Base-by-base conservation (phyloP, 2,329 filamentous ascomycete species). In the Fusarium odoratissimum region DNA sequence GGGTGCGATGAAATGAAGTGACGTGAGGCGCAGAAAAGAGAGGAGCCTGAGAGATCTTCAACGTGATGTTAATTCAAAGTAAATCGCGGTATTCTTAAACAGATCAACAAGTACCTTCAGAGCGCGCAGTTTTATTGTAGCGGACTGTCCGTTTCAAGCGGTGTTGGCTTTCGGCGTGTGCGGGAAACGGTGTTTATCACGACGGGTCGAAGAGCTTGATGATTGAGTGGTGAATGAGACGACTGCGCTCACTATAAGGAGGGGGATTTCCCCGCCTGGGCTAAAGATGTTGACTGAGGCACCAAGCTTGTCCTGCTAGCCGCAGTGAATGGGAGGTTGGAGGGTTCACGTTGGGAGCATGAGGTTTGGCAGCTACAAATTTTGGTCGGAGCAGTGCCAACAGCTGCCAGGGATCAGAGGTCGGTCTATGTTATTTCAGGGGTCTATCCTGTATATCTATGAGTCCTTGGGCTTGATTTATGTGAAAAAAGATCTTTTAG, bases 331-430 rank as follows among this genome's bases (percentile, higher is more conserved):
- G 42, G 40, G 33, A 21, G 21, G 19, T 19, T 56, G 38, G 21
- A 12, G 2, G 12, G 33, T 38, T 40, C 35, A 23, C 41, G 25
- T 11, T 21, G 16, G 40, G 37, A 12, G 28, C 25, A 25, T 55
- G 33, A 44, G 21, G 31, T 19, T 60, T 69, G 60, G 69, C 60
- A 64, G 59, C 44, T 69, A 28, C 48, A 42, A 44, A 37, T 41
- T 45, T 35, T 46, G 60, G 25, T 41, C 42, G 17, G 33, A 40
- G 46, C 69, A 72, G 69, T 73, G 69, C 42, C 56, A 65, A 44
- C 33, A 69, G 23, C 37, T 51, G 64, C 30, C 51, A 46, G 56
- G 25, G 8, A 37, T 41, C 19, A 42, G 58, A 23, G 21, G 17
- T 11, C 46, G 46, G 25, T 37, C 3, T 35, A 37, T 10, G 16